phyloP scores from a whole-genome alignment of 75 land plant species.

The Picea glauca region DNA sequence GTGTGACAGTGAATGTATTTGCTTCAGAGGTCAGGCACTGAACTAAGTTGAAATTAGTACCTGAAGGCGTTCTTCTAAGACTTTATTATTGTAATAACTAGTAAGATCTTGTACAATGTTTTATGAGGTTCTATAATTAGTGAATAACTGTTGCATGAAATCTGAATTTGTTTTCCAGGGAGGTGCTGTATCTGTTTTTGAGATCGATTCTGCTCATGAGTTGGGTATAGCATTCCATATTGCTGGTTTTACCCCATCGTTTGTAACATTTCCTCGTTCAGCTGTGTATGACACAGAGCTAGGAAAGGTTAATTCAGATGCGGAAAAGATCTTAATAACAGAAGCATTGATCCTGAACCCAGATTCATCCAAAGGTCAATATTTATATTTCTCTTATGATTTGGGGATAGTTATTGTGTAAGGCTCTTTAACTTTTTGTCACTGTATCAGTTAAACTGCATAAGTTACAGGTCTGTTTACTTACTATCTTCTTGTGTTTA shows the following conservation, averaged over 20 bases:
- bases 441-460: neutral
- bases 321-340: slow-evolving; percentile 28
- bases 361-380: slow-evolving; percentile 36
- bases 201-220: slow-evolving; percentile 81
- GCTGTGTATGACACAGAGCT: slow-evolving; percentile 37
- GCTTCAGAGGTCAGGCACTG: slow-evolving; percentile 43
- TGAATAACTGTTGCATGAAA: neutral
- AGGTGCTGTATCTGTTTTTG: slow-evolving; percentile 49
- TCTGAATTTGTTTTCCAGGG: slow-evolving; percentile 30
- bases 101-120: neutral
- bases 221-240: slow-evolving; percentile 45
- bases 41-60: neutral
- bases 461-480: neutral
- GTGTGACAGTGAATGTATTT: slow-evolving; percentile 29
- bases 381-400: neutral
- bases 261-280: slow-evolving; percentile 52
- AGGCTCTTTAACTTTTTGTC: neutral
- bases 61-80: neutral
- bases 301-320: slow-evolving; percentile 33
- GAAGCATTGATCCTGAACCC: slow-evolving; percentile 54
- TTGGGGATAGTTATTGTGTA: neutral
- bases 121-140: neutral
- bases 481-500: slow-evolving; percentile 5
- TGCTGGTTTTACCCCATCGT: slow-evolving; percentile 37
- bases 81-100: neutral